Base-by-base conservation (phyloP, 2,329 filamentous ascomycete genomes). In the Nemania serpens region DNA sequence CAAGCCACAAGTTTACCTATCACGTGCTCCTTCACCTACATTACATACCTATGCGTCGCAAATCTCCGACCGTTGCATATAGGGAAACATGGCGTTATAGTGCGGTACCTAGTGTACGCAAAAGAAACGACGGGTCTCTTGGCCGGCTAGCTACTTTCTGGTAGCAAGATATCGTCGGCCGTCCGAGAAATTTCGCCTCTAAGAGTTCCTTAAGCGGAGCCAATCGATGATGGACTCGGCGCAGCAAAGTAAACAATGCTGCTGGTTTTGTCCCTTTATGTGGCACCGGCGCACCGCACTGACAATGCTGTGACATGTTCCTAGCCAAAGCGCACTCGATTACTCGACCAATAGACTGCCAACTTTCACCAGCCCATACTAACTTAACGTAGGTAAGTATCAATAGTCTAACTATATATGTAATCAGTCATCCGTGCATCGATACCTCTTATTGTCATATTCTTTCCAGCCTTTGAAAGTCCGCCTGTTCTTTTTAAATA, bases 101-200 rank as follows among this genome's bases (percentile, higher is more conserved):
- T 29, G 7, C 7, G 4, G 7, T 29, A 7, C 25, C 7, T 7
- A 29, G 25, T 29, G 25, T 29, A 29, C 18, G 29, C 29, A 57
- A 51, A 52, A 60, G 58, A 57, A 61, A 48, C 53, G n/a, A 41
- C 42, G 17, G 41, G n/a, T 34, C 37, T 22, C 29, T 39, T 50
- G 42, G 50, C 45, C 34, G 18, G 25, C 29, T 36, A 7, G 25
- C 25, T 29, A 29, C 25, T 29, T 29, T 29, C 25, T 29, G 25
- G 4, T 29, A 3, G 33, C 49, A 42, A 22, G n/a, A 45, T 22
- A 41, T n/a, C 45, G 55, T 36, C 18, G 22, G 42, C 18, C 18
- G 37, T 36, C 25, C 20, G 4, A 11, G 20, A n/a, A 34, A 29
- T 55, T 13, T 49, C 43, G 17, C 17, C 34, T 43, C 18, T 6